Evolutionary conservation across 345 rosid species (phyloP).

Genomic region (Rhizophora mangle): DNA sequence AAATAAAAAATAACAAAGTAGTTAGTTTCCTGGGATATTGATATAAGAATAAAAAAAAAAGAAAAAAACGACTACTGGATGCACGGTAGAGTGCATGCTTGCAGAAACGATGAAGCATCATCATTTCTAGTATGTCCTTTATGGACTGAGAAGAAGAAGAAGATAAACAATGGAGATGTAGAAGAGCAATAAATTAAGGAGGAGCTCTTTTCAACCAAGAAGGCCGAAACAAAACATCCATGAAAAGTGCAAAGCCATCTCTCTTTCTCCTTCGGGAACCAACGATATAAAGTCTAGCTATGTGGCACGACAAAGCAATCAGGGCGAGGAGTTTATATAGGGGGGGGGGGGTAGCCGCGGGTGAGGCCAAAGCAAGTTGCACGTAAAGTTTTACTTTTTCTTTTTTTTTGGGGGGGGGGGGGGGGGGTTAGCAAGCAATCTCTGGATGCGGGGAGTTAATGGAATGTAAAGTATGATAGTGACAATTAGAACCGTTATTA

Average conservation of each 20-base stretch:
- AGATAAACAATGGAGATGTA: not conserved
- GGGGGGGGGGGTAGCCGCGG: conserved; percentile 10
- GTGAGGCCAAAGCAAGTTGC: conserved; percentile 34
- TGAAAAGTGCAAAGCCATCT: conserved; percentile 19
- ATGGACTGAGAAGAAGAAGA: no score
- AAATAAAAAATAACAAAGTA: no score
- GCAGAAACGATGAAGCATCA: no score
- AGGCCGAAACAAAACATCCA: conserved; percentile 24
- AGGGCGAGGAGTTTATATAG: conserved; percentile 34
- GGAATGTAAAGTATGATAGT: not conserved
- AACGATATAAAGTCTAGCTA: not conserved
- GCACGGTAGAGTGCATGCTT: no score
- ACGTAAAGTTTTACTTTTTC: not conserved
- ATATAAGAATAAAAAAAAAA: no score
- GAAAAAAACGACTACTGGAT: no score
- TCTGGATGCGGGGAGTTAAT: not conserved
- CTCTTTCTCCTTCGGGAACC: not conserved
- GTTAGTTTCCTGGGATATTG: no score
- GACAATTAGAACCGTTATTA: conserved; percentile 18
- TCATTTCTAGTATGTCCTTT: no score
- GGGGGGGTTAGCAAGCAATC: no score
- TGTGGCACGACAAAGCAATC: conserved; percentile 6
- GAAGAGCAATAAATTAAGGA: not conserved
- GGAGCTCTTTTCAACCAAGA: conserved; percentile 17
- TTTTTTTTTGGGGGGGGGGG: no score